Base-by-base conservation (phyloP, 2,329 filamentous ascomycete species). In the Botrytis pseudocinerea region DNA sequence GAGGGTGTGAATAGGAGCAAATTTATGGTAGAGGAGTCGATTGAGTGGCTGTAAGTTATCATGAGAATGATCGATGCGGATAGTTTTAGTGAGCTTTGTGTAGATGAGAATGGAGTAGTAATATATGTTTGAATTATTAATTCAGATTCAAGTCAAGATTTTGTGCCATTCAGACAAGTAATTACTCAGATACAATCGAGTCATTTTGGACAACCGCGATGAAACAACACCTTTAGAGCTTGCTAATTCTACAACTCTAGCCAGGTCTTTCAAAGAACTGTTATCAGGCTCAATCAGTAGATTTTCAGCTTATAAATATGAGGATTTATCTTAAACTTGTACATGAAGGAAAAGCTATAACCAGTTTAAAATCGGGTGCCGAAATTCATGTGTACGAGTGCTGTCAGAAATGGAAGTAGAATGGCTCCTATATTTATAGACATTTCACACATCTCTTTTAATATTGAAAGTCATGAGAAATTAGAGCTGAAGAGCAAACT, bases 291-390 rank as follows among this genome's bases (percentile, higher is more conserved):
- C 7, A 3, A 62, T n/a, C 14, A 0, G 14, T n/a, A 2, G 25
- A 62, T 18, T 16, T 6, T n/a, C 32, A 32, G 32, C 32, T 32
- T 32, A 32, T 32, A 32, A 32, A 32, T 32, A 32, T 32, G 32
- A 32, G 4, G 2, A 32, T 32, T 32, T 32, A 32, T 32, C 60
- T 25, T 25, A 40, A 14, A n/a, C 9, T 42, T 42, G 12, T 12
- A 9, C 3, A 2, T n/a, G 0, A 40, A 42, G 22, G 28, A 54
- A 0, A 22, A 18, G 9, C 1, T 10, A 25, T 40, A 1, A n/a
- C 0, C 1, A n/a, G 14, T 40, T 40, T 3, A 5, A 0, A 10
- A 16, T 1, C 59, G 35, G 1, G 20, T 7, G 35, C 8, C 25
- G 2, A 4, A n/a, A n/a, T 8, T 8, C 16, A 2, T 9, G 35